phyloP scores from a whole-genome alignment of 306 rosid genomes.

The Senna siamea region DNA sequence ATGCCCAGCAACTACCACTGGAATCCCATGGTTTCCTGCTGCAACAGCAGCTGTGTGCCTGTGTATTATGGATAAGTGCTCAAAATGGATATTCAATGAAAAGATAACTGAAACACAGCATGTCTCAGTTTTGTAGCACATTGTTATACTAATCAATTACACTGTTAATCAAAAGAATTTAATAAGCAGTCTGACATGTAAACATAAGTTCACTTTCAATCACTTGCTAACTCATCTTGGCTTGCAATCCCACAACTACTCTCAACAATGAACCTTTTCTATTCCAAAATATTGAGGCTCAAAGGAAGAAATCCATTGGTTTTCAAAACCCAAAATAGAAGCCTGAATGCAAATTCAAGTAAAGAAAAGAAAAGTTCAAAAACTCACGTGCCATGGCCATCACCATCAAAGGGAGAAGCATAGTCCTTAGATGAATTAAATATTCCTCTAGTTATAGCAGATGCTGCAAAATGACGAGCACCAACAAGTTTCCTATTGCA shows the following conservation, averaged over 20 bases:
- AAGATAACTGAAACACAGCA: slow-evolving; percentile 19
- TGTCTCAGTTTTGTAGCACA: not conserved
- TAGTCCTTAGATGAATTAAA: slow-evolving; percentile 84
- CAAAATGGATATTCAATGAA: slow-evolving; percentile 30
- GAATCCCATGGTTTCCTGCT: slow-evolving; percentile 99
- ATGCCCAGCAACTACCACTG: slow-evolving; percentile 94
- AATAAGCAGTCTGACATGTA: not conserved
- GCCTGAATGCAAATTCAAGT: slow-evolving; percentile 1
- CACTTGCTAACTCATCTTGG: slow-evolving; percentile 2
- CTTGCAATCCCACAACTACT: not conserved
- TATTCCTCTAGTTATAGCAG: slow-evolving; percentile 96
- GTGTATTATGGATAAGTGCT: slow-evolving; percentile 40
- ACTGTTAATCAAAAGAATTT: slow-evolving; percentile 6
- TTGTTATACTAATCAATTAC: slow-evolving; percentile 13
- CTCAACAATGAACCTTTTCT: not conserved
- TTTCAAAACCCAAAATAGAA: slow-evolving; percentile 14
- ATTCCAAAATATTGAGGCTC: slow-evolving; percentile 12
- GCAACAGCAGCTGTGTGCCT: slow-evolving; percentile 98
- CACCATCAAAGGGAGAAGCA: slow-evolving; percentile 97
- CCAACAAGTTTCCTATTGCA: slow-evolving; percentile 98
- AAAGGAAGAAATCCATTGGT: not conserved
- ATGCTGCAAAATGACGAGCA: slow-evolving; percentile 96
- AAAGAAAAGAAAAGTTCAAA: slow-evolving; percentile 17
- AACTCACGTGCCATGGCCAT: slow-evolving; percentile 99
- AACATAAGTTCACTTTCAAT: slow-evolving; percentile 28